phyloP scores from a whole-genome alignment of 371 early-diverging fungal genomes.

The Mucor ambiguus region DNA sequence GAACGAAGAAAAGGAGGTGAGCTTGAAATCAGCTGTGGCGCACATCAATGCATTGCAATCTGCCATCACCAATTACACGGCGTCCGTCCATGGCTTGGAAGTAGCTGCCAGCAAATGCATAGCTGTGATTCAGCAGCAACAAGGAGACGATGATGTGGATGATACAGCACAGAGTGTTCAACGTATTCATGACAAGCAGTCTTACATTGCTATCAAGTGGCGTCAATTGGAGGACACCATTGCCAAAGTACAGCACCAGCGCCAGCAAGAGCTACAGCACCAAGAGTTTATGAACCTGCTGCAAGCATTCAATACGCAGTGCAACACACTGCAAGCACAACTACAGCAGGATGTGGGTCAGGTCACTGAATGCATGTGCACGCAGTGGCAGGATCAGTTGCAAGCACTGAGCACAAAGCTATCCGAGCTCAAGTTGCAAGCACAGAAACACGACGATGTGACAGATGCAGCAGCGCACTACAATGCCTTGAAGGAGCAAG shows the following conservation, averaged over 20 bases:
- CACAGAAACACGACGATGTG: not conserved
- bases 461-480: constrained; percentile 6
- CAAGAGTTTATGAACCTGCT: constrained; percentile 11
- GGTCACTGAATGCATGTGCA: constrained; percentile 19
- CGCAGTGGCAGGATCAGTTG: constrained; percentile 29
- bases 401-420: constrained; percentile 11
- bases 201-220: constrained; percentile 4
- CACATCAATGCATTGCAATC: constrained; percentile 9
- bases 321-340: not conserved
- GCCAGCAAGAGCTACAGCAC: constrained; percentile 1
- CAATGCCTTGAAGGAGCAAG: not conserved
- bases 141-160: constrained; percentile 10
- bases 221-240: not conserved
- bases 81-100: constrained; percentile 10
- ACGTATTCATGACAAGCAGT: constrained; percentile 4
- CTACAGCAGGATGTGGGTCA: constrained; percentile 5
- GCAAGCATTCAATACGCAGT: constrained; percentile 5
- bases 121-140: constrained; percentile 18
- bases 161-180: not conserved
- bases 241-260: not conserved
- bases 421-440: constrained; percentile 12
- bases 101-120: constrained; percentile 17
- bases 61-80: constrained; percentile 10
- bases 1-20: not conserved
- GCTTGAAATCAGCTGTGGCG: not conserved